Evolutionary conservation across 495 filamentous ascomycete species (phyloP), one percentile per base, ranked within the genome.

Genomic region (Diplogelasinospora grovesii): DNA sequence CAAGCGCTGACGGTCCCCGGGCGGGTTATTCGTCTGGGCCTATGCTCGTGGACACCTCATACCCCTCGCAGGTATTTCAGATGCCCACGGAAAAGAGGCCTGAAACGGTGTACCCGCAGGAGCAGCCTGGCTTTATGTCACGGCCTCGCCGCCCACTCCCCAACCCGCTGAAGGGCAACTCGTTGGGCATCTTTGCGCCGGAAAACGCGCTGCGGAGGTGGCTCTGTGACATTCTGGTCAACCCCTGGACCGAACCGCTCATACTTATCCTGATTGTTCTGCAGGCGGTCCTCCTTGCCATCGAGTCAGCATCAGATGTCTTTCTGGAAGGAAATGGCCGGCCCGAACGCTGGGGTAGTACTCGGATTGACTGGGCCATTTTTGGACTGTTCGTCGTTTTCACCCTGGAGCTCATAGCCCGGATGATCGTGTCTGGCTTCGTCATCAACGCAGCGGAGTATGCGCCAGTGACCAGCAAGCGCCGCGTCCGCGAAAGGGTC

Each of bases 371-470:
- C 56, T 93, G 75, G 64, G 78, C 79, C 13, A 71, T 97, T 10
- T 73, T 96, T 36, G 79, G 59, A 2, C 79, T 97, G 8, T 99
- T 99, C 56, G 65, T 83, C 38, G 79, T 99, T 44, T 99, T 96
- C 56, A 94, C 92, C 5, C 57, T 93, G 13, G 92, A 99, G 57
- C 75, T 92, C 20, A 61, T 78, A 31, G 81, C 84, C 37, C 80
- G 86, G 43, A 79, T 86, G 25, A 79, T 97, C 43, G 92, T 99
- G 8, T 97, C 93, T 0, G 92, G 92, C 4, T 79, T 96, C 39
- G 69, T 99, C 26, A 67, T 93, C 39, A 99, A 99, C 59, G 77
- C 89, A 5, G 65, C 69, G 13, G 89, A 89, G 59, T 93, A 90
- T 56, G 90, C 78, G 54, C 90, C 84, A 14, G 80, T 84, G 50